Evolutionary conservation across 441 rosid genomes (phyloP).

Genomic region (Gossypium aridum): DNA sequence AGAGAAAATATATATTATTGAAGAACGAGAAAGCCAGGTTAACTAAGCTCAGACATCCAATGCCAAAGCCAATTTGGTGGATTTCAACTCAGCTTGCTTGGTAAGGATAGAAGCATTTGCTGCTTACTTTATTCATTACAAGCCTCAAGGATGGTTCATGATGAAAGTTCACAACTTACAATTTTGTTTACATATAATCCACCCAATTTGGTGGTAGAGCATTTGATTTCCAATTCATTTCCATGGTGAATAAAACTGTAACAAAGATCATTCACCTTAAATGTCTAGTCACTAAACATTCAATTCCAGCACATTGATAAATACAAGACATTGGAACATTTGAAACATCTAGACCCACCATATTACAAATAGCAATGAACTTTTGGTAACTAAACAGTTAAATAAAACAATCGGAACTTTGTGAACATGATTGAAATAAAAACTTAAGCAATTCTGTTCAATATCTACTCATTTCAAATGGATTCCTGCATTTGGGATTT

Average conservation of each 20-base stretch:
- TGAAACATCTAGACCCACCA: background rate
- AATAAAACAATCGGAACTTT: background rate
- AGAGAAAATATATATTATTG: background rate
- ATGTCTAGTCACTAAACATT: background rate
- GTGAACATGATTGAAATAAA: background rate
- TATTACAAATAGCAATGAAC: background rate
- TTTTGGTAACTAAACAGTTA: background rate
- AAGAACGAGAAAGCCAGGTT: background rate
- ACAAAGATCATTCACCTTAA: conserved; percentile 7
- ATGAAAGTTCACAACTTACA: background rate
- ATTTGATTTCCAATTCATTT: background rate
- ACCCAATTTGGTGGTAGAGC: background rate
- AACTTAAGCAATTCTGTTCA: background rate
- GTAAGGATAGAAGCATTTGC: background rate
- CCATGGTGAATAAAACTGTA: background rate
- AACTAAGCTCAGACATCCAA: background rate
- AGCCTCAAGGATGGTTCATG: background rate
- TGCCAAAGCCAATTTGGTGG: background rate
- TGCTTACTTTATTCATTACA: background rate
- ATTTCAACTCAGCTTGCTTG: background rate
- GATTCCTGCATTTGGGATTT: too few relatives aligned
- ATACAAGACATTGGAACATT: background rate
- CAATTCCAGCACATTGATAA: background rate
- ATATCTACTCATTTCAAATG: background rate
- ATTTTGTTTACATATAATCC: background rate